A percentile compares a stretch with the other conserved stretches of the same genome.
Conservation (phyloP, 2,329 filamentous ascomycete species). For the Paraphoma sp. region DNA sequence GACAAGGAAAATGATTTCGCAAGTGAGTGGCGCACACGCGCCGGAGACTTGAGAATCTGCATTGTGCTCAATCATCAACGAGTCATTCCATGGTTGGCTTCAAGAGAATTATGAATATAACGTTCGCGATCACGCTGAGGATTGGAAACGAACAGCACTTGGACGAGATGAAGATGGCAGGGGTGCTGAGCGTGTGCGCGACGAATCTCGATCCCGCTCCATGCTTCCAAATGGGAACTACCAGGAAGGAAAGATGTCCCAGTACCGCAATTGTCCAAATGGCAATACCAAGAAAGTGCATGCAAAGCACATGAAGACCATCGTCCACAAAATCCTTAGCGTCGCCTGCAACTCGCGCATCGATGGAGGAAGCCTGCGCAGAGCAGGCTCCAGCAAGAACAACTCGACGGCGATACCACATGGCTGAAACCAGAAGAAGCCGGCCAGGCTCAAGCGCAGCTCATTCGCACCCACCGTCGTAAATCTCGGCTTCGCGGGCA, state of each 20-base stretch:
- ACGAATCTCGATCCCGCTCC: too few species aligned
- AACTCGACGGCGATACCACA: conserved; percentile 10
- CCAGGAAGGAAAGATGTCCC: neutral
- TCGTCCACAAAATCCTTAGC: neutral
- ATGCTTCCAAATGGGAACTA: neutral
- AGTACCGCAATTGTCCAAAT: neutral
- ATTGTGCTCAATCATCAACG: too few species aligned
- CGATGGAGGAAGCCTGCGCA: neutral
- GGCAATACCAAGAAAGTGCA: neutral
- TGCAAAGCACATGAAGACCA: neutral
- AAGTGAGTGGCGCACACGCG: too few species aligned
- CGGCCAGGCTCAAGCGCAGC: conserved; percentile 5
- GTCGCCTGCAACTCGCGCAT: neutral
- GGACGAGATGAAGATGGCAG: too few species aligned
- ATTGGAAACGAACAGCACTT: too few species aligned
- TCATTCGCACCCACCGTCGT: neutral
- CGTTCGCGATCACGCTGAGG: too few species aligned
- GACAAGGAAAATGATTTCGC: too few species aligned
- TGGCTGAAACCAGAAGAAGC: conserved; percentile 14
- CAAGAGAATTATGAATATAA: too few species aligned
- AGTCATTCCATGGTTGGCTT: too few species aligned
- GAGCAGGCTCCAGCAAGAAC: conserved; percentile 3
- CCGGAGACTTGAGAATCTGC: too few species aligned
- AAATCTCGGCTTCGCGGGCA: conserved; percentile 8
- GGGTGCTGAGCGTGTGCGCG: too few species aligned